These are phyloP conservation scores for Aspergillus nidulans DNA, from an alignment of 495 filamentous ascomycete species.

Conservation along the genomic window DNA sequence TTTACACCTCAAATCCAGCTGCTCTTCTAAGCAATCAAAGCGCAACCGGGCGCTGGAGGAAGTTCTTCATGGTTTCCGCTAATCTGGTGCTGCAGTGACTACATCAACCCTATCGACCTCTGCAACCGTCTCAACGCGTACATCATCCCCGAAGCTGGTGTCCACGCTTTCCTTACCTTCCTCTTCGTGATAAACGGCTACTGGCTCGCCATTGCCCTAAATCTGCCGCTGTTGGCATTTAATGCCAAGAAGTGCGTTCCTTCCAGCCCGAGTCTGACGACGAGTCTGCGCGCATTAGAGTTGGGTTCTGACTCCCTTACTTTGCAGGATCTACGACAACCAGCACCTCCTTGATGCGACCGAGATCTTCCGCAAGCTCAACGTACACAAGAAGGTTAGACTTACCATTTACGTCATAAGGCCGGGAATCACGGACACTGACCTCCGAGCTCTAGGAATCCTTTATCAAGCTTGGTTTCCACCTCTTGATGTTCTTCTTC, in stretches of 20 bases:
- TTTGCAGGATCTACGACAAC: slow-evolving; percentile 84
- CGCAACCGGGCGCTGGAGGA: background rate
- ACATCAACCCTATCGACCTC: slow-evolving; percentile 99
- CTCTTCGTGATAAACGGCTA: slow-evolving; percentile 98
- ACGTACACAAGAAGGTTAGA: slow-evolving; percentile 95
- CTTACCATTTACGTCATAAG: slow-evolving; percentile 7
- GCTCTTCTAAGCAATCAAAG: background rate
- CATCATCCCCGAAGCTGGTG: slow-evolving; percentile 97
- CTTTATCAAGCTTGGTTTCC: slow-evolving; percentile 98
- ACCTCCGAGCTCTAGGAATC: slow-evolving; percentile 65
- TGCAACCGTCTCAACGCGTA: slow-evolving; percentile 99
- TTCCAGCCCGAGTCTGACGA: slow-evolving; percentile 1
- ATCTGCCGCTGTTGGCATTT: slow-evolving; percentile 86
- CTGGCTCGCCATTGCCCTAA: slow-evolving; percentile 90
- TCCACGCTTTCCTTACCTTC: slow-evolving; percentile 91
- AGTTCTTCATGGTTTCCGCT: slow-evolving; percentile 12
- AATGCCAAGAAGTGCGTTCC: slow-evolving; percentile 89
- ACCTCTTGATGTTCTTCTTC: slow-evolving; percentile 99
- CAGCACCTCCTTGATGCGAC: slow-evolving; percentile 95
- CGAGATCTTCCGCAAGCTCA: slow-evolving; percentile 98
- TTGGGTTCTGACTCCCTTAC: slow-evolving; percentile 1
- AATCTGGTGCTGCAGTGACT: slow-evolving; percentile 63
- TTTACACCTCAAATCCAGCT: background rate
- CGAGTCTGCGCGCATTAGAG: slow-evolving; percentile 9
- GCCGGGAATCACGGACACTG: slow-evolving; percentile 2